phyloP scores from a whole-genome alignment of 768 basidiomycete genomes.

The Ramaria rubella region DNA sequence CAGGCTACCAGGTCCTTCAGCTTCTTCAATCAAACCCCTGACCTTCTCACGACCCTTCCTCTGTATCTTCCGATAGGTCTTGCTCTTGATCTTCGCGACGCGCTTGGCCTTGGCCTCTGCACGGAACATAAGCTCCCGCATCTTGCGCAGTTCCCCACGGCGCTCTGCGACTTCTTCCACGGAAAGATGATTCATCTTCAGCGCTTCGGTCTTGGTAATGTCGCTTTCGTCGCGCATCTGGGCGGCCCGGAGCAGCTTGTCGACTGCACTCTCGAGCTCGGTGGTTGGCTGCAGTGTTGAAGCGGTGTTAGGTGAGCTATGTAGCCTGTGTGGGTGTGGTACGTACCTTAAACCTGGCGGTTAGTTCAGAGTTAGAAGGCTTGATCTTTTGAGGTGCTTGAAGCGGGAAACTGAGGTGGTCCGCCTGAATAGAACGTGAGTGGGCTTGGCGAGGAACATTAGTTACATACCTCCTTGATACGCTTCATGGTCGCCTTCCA shows the following conservation, averaged over 20 bases:
- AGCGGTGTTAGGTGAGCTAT: background rate
- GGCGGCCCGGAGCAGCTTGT: conserved; percentile 72
- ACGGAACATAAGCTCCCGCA: conserved; percentile 91
- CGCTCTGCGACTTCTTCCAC: conserved; percentile 83
- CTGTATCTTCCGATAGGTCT: conserved; percentile 80
- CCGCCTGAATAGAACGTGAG: conserved; percentile 44
- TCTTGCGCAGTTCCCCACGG: conserved; percentile 73
- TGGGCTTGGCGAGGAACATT: conserved; percentile 3
- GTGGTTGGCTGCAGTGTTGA: conserved; percentile 58
- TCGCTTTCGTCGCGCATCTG: conserved; percentile 72
- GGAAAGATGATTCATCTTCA: conserved; percentile 73
- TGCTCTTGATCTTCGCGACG: conserved; percentile 92
- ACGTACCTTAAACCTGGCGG: conserved; percentile 77
- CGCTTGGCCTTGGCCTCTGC: conserved; percentile 88
- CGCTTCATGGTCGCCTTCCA: conserved; percentile 90
- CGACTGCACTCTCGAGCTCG: conserved; percentile 77
- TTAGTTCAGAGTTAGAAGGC: conserved; percentile 66
- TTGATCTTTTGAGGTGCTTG: conserved; percentile 53
- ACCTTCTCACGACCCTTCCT: conserved; percentile 66
- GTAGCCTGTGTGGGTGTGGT: background rate
- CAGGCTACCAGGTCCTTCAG: conserved; percentile 47
- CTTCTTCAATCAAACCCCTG: conserved; percentile 38
- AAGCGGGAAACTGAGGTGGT: conserved; percentile 81
- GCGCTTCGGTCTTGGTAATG: conserved; percentile 71
- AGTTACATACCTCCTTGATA: conserved; percentile 66